phyloP scores from a whole-genome alignment of 148 eudicot species.

The Pouteria glomerata region DNA sequence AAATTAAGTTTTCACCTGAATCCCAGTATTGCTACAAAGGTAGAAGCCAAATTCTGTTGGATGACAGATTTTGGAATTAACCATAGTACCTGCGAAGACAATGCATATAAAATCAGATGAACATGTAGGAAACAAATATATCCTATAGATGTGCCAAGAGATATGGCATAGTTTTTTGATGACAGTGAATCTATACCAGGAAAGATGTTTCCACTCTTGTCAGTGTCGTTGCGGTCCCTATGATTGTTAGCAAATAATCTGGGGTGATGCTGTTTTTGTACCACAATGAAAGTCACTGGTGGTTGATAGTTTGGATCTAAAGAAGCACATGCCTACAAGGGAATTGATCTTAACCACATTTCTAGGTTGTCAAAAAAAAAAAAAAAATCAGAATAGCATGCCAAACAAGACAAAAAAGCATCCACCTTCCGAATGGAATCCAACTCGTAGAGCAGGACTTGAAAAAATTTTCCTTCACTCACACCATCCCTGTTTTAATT shows the following conservation, averaged over 20 bases:
- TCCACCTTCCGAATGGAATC: constrained; percentile 65
- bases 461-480: constrained; percentile 90
- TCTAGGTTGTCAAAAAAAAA: no score
- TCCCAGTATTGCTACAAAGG: constrained; percentile 77
- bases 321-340: constrained; percentile 64
- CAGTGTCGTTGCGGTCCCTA: constrained; percentile 47
- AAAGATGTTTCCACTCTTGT: no score
- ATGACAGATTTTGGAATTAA: no score
- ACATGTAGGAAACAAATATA: not conserved
- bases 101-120: not conserved
- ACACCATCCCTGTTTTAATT: constrained; percentile 72
- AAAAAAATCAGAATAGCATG: not conserved
- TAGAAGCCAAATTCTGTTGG: constrained; percentile 79
- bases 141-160: not conserved
- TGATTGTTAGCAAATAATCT: constrained; percentile 64
- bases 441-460: constrained; percentile 64
- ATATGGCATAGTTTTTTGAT: not conserved
- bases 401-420: not conserved
- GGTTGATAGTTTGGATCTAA: constrained; percentile 75
- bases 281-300: no score
- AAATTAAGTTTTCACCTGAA: constrained; percentile 39
- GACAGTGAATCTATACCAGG: constrained; percentile 30
- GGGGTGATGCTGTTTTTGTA: constrained; percentile 80
- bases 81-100: constrained; percentile 60
- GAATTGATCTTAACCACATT: not conserved